Conservation (phyloP, 768 basidiomycete genomes). For the Lactarius sp. region DNA sequence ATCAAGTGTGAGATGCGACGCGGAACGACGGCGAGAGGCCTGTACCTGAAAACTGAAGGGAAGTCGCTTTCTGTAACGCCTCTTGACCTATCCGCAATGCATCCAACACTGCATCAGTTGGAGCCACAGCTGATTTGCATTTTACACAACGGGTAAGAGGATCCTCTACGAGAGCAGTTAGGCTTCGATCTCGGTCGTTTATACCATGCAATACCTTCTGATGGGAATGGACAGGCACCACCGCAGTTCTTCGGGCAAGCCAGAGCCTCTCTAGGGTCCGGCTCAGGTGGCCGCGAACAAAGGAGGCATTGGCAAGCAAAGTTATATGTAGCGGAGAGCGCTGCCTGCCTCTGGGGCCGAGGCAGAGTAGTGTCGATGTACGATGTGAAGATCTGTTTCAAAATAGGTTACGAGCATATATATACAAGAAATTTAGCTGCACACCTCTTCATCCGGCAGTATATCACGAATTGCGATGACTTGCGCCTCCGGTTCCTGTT, state of each 20-base stretch:
- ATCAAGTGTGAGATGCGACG: conserved; percentile 4
- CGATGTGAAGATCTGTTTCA: conserved; percentile 62
- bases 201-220: conserved; percentile 43
- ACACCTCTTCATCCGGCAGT: conserved; percentile 62
- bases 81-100: conserved; percentile 66
- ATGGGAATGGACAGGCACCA: conserved; percentile 54
- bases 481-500: conserved; percentile 60
- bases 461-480: conserved; percentile 70
- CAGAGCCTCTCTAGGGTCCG: conserved; percentile 66
- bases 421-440: conserved; percentile 5
- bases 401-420: not conserved
- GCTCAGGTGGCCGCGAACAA: conserved; percentile 38
- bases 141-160: conserved; percentile 45
- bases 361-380: conserved; percentile 87
- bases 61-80: conserved; percentile 65
- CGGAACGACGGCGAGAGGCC: not conserved
- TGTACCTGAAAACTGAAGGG: conserved; percentile 55
- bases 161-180: conserved; percentile 38
- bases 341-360: conserved; percentile 43
- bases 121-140: conserved; percentile 47
- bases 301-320: conserved; percentile 69
- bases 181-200: not conserved
- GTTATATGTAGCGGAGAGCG: conserved; percentile 67
- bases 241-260: conserved; percentile 68
- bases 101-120: conserved; percentile 54